Evolutionary conservation across 2,329 filamentous ascomycete species (phyloP), one percentile per base, ranked within the genome.

Genomic region (Beauveria pseudobassiana): DNA sequence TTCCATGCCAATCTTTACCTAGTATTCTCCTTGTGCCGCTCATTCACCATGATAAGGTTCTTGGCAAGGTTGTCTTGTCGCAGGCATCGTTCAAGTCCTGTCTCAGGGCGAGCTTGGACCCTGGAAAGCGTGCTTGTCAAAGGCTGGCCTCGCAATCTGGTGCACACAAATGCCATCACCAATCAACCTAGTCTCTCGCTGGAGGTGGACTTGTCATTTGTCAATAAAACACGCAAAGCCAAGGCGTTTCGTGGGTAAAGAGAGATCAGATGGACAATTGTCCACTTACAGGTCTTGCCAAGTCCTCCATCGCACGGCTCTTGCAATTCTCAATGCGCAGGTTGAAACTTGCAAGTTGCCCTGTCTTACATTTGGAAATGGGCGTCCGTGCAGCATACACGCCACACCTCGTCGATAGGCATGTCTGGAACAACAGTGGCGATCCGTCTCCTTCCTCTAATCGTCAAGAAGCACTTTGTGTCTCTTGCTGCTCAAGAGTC

Each of bases 101-200:
- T 60, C 58, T 60, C 58, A 60, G 58, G 58, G 58, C 18, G 24
- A 52, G 49, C 57, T 42, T 59, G 57, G 57, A 52, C 57, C 57
- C 57, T 59, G 43, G 48, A 40, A 46, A 52, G 48, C 48, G 48
- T 59, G 57, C 26, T 58, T 18, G 10, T 12, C 45, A 24, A 14
- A 58, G 34, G 55, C 45, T 50, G 55, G 34, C 6, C 16, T 20
- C 6, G 42, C 34, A 38, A 38, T 38, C 40, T 45, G 22, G 40
- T 45, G 38, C 6, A 49, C 24, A 34, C 48, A 45, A 22, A 30
- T 59, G 38, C 34, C 34, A 34, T 52, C 55, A 40, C 45, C 18
- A 16, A 14, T 40, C 18, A 50, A 8, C 30, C 55, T 26, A 49
- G 55, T 38, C 40, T 49, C 14, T 24, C 10, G 51, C 3, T 40